phyloP scores from a whole-genome alignment of 73 alveolate genomes.

The Paraurostyla sp. region DNA sequence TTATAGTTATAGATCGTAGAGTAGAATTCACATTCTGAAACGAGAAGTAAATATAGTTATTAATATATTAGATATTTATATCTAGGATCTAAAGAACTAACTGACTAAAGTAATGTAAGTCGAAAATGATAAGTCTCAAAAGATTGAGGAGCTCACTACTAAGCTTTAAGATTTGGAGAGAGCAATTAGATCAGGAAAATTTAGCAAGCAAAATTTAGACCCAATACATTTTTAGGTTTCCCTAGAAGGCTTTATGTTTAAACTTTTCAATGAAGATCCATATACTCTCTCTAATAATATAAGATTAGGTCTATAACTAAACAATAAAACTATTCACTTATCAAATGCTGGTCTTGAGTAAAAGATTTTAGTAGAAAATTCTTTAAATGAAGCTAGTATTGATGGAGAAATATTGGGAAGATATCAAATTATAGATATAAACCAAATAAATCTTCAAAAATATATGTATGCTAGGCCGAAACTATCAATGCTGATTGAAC shows the following conservation, averaged over 20 bases:
- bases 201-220: slow-evolving; percentile 41
- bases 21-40: neutral
- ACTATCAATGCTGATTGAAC: slow-evolving; percentile 33
- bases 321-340: slow-evolving; percentile 23
- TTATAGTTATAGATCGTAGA: neutral
- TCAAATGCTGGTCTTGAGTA: slow-evolving; percentile 12
- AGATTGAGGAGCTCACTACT: slow-evolving; percentile 19
- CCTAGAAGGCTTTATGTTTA: slow-evolving; percentile 49
- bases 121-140: neutral
- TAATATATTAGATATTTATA: slow-evolving; percentile 13
- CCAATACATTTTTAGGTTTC: slow-evolving; percentile 47
- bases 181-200: slow-evolving; percentile 51
- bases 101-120: neutral
- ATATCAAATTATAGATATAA: slow-evolving; percentile 4
- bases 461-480: slow-evolving; percentile 34
- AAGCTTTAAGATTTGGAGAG: slow-evolving; percentile 41
- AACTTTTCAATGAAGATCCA: slow-evolving; percentile 51
- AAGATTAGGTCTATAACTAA: slow-evolving; percentile 10
- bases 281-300: slow-evolving; percentile 45
- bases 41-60: neutral
- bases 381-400: neutral
- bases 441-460: neutral
- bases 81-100: slow-evolving; percentile 10
- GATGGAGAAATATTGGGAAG: neutral
- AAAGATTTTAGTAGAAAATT: slow-evolving; percentile 1